A percentile compares a stretch with the other conserved stretches of the same genome.
Conservation (phyloP, 805 yeast species). For the Soucietia sequanensis region DNA sequence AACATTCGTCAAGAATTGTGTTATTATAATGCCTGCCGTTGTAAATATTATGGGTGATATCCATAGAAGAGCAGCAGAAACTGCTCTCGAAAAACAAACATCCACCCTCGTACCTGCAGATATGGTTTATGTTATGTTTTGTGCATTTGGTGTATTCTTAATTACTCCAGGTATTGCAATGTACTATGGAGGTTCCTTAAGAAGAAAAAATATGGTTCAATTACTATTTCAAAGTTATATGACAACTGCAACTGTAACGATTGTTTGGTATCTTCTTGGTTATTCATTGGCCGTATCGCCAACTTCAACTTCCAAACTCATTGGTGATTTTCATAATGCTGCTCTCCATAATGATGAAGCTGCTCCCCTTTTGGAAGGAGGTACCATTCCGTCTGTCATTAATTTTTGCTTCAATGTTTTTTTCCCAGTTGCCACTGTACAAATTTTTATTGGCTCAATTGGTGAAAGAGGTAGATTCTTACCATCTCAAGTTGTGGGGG, state of each 20-base stretch:
- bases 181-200: constrained; percentile 44
- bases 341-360: constrained; percentile 40
- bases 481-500: constrained; percentile 41
- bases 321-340: constrained; percentile 39
- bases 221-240: constrained; percentile 44
- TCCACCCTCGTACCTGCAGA: constrained; percentile 41
- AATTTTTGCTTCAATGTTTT: constrained; percentile 44
- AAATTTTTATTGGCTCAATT: constrained; percentile 44
- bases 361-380: constrained; percentile 42
- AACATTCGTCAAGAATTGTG: too few relatives aligned
- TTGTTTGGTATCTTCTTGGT: constrained; percentile 47
- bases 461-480: constrained; percentile 44
- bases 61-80: too few relatives aligned
- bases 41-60: too few relatives aligned
- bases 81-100: constrained; percentile 31
- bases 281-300: constrained; percentile 44
- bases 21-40: too few relatives aligned
- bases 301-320: constrained; percentile 20
- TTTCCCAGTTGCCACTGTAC: constrained; percentile 49
- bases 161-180: constrained; percentile 48
- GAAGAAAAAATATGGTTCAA: constrained; percentile 43
- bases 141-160: constrained; percentile 48
- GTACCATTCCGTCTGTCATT: constrained; percentile 47
- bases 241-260: constrained; percentile 36
- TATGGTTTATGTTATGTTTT: constrained; percentile 49